These are phyloP conservation scores for Thielaviopsis euricoi DNA, from an alignment of 2,329 filamentous ascomycete species.

Conservation along the genomic window DNA sequence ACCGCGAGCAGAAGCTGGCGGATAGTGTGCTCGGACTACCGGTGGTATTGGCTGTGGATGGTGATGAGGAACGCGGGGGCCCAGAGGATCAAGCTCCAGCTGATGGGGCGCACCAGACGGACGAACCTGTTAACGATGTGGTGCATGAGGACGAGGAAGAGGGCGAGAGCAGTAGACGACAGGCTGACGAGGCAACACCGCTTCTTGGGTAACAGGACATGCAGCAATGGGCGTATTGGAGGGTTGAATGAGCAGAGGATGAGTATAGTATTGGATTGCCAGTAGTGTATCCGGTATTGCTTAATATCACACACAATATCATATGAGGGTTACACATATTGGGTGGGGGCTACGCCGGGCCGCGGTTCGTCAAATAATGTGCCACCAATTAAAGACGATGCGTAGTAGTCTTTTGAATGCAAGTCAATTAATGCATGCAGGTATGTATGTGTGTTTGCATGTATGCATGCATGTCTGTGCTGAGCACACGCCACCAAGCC, in stretches of 20 bases:
- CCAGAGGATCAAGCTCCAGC: background rate
- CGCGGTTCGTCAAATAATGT: no score
- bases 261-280: no score
- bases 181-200: constrained; percentile 20
- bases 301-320: background rate
- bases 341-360: no score
- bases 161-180: background rate
- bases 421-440: no score
- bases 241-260: no score
- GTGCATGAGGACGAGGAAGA: background rate
- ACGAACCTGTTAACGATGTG: background rate
- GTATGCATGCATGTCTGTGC: background rate
- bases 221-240: no score
- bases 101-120: background rate
- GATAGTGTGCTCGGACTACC: background rate
- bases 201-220: constrained; percentile 16
- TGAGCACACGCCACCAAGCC: background rate
- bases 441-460: background rate
- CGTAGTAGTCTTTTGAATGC: no score
- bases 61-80: background rate
- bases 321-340: no score
- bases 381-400: no score
- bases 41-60: background rate
- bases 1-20: constrained; percentile 18
- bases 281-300: background rate